Conservation (phyloP, 805 yeast species). For the Spathaspora sp. region DNA sequence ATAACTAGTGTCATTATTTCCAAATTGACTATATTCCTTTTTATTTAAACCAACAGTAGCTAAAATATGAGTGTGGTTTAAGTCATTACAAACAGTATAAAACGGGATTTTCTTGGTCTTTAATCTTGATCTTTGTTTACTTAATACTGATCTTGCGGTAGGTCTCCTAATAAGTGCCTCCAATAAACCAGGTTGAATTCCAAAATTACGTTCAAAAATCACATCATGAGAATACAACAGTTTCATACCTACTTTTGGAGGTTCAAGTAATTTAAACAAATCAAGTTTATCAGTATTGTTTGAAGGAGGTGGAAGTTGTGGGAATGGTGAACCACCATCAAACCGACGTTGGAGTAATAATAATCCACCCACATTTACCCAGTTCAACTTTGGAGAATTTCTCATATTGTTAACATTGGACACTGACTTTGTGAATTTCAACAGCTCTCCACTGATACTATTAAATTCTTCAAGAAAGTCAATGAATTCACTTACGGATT, state of each 20-base stretch:
- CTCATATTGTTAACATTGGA: too few relatives aligned
- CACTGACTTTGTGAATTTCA: constrained; percentile 6
- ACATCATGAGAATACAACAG: constrained; percentile 2
- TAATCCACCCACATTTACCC: constrained; percentile 14
- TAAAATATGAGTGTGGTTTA: constrained; percentile 27
- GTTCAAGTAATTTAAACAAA: constrained; percentile 7
- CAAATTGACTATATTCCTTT: constrained; percentile 11
- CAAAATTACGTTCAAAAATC: not conserved
- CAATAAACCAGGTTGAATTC: constrained; percentile 1
- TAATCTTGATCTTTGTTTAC: constrained; percentile 34
- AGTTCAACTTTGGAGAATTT: constrained; percentile 7
- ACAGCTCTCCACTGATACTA: constrained; percentile 14
- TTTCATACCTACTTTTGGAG: constrained; percentile 5
- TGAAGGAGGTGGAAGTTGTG: not conserved
- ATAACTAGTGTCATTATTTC: not conserved
- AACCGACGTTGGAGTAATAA: constrained; percentile 11
- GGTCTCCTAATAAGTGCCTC: constrained; percentile 15
- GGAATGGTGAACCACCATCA: not conserved
- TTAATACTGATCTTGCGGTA: constrained; percentile 37
- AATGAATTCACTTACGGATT: constrained; percentile 3
- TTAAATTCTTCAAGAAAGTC: constrained; percentile 13
- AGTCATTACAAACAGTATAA: constrained; percentile 47
- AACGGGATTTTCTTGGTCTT: constrained; percentile 42
- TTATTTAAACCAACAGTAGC: constrained; percentile 20
- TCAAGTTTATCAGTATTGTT: not conserved